phyloP scores from a whole-genome alignment of 441 rosid genomes.

The Rhodomyrtus psidioides region DNA sequence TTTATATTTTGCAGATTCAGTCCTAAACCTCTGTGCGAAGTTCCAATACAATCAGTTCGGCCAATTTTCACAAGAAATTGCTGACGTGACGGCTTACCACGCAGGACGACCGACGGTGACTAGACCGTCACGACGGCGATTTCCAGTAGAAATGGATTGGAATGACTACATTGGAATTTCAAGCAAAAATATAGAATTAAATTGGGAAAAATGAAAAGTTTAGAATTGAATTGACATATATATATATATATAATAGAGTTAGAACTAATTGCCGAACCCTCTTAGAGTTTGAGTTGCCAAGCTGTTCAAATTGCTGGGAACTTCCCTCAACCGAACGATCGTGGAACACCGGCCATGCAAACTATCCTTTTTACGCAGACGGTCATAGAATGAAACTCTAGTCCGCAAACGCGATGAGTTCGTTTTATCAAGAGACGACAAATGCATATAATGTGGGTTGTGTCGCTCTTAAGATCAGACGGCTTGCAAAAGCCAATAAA shows the following conservation, averaged over 20 bases:
- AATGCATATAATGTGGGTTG: neutral
- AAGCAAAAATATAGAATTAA: rapidly evolving
- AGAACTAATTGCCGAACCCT: neutral
- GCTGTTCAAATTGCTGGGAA: neutral
- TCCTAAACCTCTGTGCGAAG: rapidly evolving
- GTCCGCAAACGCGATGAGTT: neutral
- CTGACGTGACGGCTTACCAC: rapidly evolving
- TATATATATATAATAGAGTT: rapidly evolving
- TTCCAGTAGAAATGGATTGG: rapidly evolving
- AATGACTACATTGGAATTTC: rapidly evolving
- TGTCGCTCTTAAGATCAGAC: neutral
- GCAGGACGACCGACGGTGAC: rapidly evolving
- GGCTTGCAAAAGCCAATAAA: neutral
- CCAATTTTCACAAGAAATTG: rapidly evolving
- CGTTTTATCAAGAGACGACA: neutral
- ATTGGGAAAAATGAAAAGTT: rapidly evolving
- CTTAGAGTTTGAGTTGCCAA: neutral
- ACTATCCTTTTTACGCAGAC: neutral
- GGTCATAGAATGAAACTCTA: neutral
- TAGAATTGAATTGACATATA: rapidly evolving
- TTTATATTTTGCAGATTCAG: too few species aligned
- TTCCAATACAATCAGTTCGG: rapidly evolving
- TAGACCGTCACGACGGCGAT: rapidly evolving
- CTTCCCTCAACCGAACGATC: neutral
- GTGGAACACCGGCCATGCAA: neutral